Conservation (phyloP, 164 flowering plant species). For the Kingdonia uniflora region DNA sequence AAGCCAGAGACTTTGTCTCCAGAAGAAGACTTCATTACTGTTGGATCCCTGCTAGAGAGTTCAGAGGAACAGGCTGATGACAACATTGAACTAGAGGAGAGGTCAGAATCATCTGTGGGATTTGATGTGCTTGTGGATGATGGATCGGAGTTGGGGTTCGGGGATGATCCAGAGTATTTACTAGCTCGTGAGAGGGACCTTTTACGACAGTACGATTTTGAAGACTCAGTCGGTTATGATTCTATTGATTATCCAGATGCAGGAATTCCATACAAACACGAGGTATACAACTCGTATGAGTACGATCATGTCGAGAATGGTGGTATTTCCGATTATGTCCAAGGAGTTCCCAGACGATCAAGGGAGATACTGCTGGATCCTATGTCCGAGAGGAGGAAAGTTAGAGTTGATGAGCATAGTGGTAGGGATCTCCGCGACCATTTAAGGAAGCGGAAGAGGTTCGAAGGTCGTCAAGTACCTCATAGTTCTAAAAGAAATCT, state of each 20-base stretch:
- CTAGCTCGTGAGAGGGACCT: conserved; percentile 25
- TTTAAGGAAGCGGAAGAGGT: conserved; percentile 28
- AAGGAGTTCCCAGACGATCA: conserved; percentile 10
- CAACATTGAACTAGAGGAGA: conserved; percentile 38
- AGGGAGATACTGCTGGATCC: conserved; percentile 22
- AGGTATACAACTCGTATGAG: conserved; percentile 16
- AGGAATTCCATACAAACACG: conserved; percentile 19
- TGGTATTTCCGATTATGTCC: conserved; percentile 11
- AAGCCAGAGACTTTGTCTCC: conserved; percentile 19
- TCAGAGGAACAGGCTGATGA: conserved; percentile 32
- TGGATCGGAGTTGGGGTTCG: conserved; percentile 28
- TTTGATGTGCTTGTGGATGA: conserved; percentile 72
- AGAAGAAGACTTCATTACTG: conserved; percentile 15
- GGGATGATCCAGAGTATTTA: conserved; percentile 31
- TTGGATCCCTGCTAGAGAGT: conserved; percentile 13
- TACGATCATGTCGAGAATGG: conserved; percentile 19
- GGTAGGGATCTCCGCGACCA: conserved; percentile 38
- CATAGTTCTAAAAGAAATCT: conserved; percentile 4
- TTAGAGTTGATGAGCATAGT: conserved; percentile 9
- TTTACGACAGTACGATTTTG: conserved; percentile 28
- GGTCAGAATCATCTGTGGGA: conserved; percentile 67
- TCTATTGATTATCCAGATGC: conserved; percentile 17
- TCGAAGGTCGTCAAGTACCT: conserved; percentile 22
- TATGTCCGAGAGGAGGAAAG: conserved; percentile 22
- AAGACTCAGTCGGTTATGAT: conserved; percentile 21